Evolutionary conservation across 345 rosid species (phyloP), one percentile per base, ranked within the genome.

Genomic region (Citrus reticulata): DNA sequence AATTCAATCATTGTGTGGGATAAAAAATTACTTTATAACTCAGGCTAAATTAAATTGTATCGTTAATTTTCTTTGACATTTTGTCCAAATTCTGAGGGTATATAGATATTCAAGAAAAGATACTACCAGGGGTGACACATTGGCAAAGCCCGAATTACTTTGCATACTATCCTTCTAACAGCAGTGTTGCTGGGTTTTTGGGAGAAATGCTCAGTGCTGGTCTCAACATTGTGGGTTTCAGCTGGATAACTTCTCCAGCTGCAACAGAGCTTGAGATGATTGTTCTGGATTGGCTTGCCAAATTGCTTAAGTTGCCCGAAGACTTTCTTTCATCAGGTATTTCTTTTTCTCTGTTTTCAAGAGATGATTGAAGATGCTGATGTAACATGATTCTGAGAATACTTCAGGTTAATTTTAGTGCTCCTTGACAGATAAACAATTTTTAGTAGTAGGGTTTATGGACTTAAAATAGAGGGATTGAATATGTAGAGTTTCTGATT

Each of bases 191-290:
- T 0, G 98, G 98, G 25, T 93, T 95, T 81, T 71, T 95, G 85
- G 98, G 98, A 74, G 98, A 93, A 84, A 95, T 95, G 99, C 90
- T 95, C 73, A 92, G 96, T 72, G 94, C 97, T 82, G 98, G 95
- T 82, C 86, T 95, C 58, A 90, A 85, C 25, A 89, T 95, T 34
- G 94, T 92, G 74, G 98, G 98, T 72, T 93, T 93, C 78, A 95
- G 97, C 83, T 92, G 98, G 99, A 86, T 95, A 42, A 86, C 97
- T 73, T 93, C 97, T 70, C 99, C 98, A 42, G 98, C 98, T 58
- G 96, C 98, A 10, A 93, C 98, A 1, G 98, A 95, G 81, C 98
- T 93, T 27, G 98, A 95, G 84, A 88, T 86, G 87, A 91, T 95
- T 61, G 97, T 95, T 79, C 88, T 95, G 40, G 99, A 92, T 75